Evolutionary conservation across 768 basidiomycete genomes (phyloP).

Genomic region (Macrolepiota fuliginosa): DNA sequence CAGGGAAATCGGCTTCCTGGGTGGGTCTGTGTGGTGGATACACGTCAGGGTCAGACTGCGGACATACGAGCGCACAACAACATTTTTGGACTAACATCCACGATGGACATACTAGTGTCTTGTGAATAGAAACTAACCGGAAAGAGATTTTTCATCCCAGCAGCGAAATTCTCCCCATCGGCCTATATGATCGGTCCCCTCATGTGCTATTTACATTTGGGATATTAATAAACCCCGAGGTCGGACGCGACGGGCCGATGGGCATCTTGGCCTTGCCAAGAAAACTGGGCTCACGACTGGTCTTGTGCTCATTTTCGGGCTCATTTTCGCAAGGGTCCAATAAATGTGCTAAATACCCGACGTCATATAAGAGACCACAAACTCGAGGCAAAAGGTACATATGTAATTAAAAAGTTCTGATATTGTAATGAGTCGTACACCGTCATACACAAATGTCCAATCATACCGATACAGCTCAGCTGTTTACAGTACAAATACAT

Average conservation of each 20-base stretch:
- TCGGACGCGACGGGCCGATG: background rate
- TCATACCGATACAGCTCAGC: no score
- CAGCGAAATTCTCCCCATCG: background rate
- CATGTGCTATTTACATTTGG: background rate
- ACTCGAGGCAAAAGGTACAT: no score
- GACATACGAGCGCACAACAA: no score
- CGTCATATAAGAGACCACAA: background rate
- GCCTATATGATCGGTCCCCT: background rate
- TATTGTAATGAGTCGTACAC: no score
- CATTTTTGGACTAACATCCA: no score
- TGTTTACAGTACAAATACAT: background rate
- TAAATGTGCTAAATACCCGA: background rate
- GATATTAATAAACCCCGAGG: slow-evolving; percentile 1
- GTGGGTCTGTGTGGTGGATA: background rate
- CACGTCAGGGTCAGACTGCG: no score
- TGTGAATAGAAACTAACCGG: background rate
- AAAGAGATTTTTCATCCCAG: background rate
- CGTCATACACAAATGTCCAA: no score
- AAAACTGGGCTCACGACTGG: background rate
- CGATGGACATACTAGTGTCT: no score
- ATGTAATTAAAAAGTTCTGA: no score
- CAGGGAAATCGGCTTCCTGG: background rate
- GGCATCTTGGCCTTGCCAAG: background rate
- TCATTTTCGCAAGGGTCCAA: background rate
- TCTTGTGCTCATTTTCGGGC: background rate